Evolutionary conservation across 2,329 filamentous ascomycete species (phyloP), one percentile per base, ranked within the genome.

Genomic region (Drechslerella stenobrocha): DNA sequence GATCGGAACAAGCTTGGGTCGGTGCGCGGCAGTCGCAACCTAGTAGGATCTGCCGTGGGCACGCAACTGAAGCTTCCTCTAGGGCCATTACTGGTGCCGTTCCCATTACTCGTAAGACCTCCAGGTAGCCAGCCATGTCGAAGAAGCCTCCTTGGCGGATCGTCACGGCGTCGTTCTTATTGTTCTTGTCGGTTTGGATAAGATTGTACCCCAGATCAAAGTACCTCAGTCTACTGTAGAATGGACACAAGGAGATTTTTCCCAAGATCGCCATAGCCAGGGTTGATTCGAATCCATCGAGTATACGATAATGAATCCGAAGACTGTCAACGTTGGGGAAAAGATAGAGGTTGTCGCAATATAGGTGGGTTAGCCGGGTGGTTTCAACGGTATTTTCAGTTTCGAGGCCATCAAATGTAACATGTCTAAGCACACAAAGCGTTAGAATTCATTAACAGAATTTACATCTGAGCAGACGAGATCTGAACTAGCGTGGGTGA

Each of bases 251-350:
- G 1, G 53, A 57, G 20, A 57, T 48, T 26, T 9, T 40, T 2
- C 24, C 28, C 23, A 57, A 4, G n/a, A 57, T 57, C 28, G 47
- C 35, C 1, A 48, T 57, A 4, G 53, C 44, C 18, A 57, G 18
- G 6, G 45, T 37, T 18, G 23, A 40, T 18, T 46, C 40, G 20
- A 57, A 28, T 40, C 35, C 52, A 28, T 46, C 34, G 9, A 37
- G 22, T 5, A 18, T 24, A 13, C 23, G 44, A 22, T 40, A 40
- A 7, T 11, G 42, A n/a, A 57, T 57, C 3, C 44, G 28, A 8
- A 57, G 23, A 20, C 28, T 42, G 6, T 23, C 30, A 8, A 57
- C 2, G n/a, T 40, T 20, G 4, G 53, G 30, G 53, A 57, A 57
- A 5, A 48, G 42, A 18, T 5, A 8, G 3, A 42, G 37, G 9